Evolutionary conservation across 129 eudicot species (phyloP).

Genomic region (Helichrysum umbraculigerum): DNA sequence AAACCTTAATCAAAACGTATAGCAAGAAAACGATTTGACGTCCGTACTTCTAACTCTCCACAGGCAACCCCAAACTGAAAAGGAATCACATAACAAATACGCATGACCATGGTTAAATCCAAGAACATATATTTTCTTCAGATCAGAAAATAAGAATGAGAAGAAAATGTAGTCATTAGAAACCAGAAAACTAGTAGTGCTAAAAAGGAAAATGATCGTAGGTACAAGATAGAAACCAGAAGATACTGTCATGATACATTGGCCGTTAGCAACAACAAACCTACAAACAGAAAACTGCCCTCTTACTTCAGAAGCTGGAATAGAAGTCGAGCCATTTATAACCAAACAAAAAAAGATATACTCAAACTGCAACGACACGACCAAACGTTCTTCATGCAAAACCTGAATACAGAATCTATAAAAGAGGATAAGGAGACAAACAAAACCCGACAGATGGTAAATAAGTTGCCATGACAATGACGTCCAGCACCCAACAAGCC

Average conservation of each 20-base stretch:
- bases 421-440: neutral
- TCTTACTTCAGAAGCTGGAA: neutral
- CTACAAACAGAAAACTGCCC: neutral
- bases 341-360: neutral
- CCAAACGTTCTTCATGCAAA: no score
- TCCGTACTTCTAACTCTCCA: no score
- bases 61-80: neutral
- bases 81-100: neutral
- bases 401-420: neutral
- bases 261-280: neutral
- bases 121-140: neutral
- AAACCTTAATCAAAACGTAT: no score
- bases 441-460: neutral
- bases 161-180: neutral
- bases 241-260: neutral
- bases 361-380: no score
- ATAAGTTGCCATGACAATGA: neutral
- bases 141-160: constrained; percentile 9
- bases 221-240: neutral
- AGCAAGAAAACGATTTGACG: no score
- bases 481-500: neutral
- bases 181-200: neutral
- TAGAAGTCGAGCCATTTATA: neutral
- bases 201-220: neutral
- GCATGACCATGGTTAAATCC: neutral